Conservation (phyloP, 2,329 filamentous ascomycete genomes). For the Arthrobotrys pseudoclavata region DNA sequence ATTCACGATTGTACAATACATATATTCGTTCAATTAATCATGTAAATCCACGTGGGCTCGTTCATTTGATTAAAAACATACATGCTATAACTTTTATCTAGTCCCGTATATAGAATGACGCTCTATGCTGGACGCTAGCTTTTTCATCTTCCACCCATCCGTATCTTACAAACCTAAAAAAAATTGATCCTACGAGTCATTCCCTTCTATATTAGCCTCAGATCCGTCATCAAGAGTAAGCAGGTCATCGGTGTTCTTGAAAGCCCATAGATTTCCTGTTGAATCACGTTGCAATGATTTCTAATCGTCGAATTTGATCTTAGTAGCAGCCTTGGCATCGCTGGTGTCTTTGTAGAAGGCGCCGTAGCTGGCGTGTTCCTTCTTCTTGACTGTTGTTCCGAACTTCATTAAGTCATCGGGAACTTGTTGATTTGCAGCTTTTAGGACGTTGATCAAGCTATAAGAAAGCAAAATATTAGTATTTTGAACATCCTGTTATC, state of each 20-base stretch:
- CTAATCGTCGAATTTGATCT: conserved; percentile 64
- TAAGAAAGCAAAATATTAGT: conserved; percentile 68
- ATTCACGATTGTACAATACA: background rate
- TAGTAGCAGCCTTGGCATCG: conserved; percentile 67
- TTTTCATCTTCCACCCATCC: background rate
- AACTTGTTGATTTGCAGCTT: conserved; percentile 89
- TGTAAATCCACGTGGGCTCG: background rate
- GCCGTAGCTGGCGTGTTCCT: conserved; percentile 94
- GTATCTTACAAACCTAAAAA: conserved; percentile 39
- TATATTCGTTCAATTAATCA: background rate
- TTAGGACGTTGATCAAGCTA: conserved; percentile 87
- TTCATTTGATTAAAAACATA: conserved; percentile 24
- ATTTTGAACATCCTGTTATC: conserved; percentile 59
- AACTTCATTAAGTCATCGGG: conserved; percentile 94
- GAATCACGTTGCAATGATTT: conserved; percentile 40
- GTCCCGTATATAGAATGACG: conserved; percentile 11
- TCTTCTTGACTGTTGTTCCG: conserved; percentile 98
- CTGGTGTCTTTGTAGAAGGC: conserved; percentile 94
- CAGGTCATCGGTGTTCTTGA: conserved; percentile 24
- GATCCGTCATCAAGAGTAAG: conserved; percentile 14
- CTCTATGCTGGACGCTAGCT: conserved; percentile 22
- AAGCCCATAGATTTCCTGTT: conserved; percentile 29
- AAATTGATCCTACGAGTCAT: background rate
- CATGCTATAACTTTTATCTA: conserved; percentile 43
- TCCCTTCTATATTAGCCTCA: background rate